phyloP scores from a whole-genome alignment of 345 rosid genomes.

The Ailanthus altissimus region DNA sequence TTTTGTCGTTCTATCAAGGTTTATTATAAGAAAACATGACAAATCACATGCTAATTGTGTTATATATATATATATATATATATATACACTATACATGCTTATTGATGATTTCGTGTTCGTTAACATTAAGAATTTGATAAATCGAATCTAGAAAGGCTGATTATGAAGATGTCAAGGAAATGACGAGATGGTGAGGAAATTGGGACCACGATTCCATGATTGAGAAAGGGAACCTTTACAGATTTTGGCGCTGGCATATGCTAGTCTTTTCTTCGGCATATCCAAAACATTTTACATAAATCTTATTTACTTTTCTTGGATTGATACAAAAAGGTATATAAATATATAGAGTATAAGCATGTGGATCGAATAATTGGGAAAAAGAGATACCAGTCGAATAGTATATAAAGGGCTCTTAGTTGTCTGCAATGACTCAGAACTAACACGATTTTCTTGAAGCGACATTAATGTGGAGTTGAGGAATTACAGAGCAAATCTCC shows the following conservation, averaged over 20 bases:
- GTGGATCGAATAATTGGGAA: not conserved
- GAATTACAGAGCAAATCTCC: conserved; percentile 31
- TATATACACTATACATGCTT: too few species aligned
- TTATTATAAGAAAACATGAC: too few species aligned
- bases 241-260: conserved; percentile 35
- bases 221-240: conserved; percentile 23
- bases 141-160: not conserved
- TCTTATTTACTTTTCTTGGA: not conserved
- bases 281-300: conserved; percentile 5
- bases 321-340: not conserved
- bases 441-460: not conserved
- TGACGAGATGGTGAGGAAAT: conserved; percentile 10
- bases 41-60: too few species aligned
- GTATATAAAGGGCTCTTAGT: conserved; percentile 22
- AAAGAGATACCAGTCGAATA: not conserved
- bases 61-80: too few species aligned
- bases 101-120: not conserved
- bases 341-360: conserved; percentile 3
- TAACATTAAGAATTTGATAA: not conserved
- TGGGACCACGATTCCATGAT: conserved; percentile 39
- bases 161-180: not conserved
- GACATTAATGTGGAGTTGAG: conserved; percentile 22
- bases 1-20: too few species aligned
- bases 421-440: conserved; percentile 1
- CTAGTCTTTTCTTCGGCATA: conserved; percentile 27